phyloP scores from a whole-genome alignment of 805 yeast species.

The Metahyphopichia silvanorum region DNA sequence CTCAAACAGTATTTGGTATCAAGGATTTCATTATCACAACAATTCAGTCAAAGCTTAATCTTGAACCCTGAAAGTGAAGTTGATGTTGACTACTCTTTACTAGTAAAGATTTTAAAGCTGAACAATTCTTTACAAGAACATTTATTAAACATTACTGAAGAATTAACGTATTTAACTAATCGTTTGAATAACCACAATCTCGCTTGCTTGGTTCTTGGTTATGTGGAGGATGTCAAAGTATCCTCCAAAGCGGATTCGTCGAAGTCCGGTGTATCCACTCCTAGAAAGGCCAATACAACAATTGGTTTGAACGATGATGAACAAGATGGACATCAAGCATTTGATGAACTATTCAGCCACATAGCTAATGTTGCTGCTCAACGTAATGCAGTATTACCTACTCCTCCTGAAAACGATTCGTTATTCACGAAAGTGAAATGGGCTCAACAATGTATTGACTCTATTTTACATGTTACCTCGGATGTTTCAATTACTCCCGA shows the following conservation, averaged over 20 bases:
- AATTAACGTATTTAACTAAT: conserved; percentile 23
- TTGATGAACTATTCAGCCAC: conserved; percentile 46
- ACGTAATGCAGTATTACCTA: conserved; percentile 29
- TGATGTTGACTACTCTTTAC: conserved; percentile 19
- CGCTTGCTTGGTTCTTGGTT: conserved; percentile 45
- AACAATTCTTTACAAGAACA: conserved; percentile 29
- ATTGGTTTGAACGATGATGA: neutral
- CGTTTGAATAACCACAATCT: conserved; percentile 40
- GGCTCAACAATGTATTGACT: conserved; percentile 40
- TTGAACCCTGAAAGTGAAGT: conserved; percentile 9
- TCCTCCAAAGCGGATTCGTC: conserved; percentile 8
- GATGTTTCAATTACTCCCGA: neutral
- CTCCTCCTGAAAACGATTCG: conserved; percentile 13
- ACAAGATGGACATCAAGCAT: conserved; percentile 7
- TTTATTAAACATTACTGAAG: conserved; percentile 19
- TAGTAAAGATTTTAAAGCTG: conserved; percentile 31
- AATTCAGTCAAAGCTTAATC: conserved; percentile 28
- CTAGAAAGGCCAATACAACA: neutral
- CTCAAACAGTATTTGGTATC: conserved; percentile 26
- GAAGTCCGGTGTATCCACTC: conserved; percentile 3
- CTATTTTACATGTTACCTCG: conserved; percentile 19
- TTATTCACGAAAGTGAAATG: conserved; percentile 22
- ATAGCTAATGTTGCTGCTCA: conserved; percentile 47
- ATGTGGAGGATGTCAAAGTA: conserved; percentile 40
- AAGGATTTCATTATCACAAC: conserved; percentile 28